Evolutionary conservation across 306 rosid species (phyloP).

Genomic region (Vicia faba): DNA sequence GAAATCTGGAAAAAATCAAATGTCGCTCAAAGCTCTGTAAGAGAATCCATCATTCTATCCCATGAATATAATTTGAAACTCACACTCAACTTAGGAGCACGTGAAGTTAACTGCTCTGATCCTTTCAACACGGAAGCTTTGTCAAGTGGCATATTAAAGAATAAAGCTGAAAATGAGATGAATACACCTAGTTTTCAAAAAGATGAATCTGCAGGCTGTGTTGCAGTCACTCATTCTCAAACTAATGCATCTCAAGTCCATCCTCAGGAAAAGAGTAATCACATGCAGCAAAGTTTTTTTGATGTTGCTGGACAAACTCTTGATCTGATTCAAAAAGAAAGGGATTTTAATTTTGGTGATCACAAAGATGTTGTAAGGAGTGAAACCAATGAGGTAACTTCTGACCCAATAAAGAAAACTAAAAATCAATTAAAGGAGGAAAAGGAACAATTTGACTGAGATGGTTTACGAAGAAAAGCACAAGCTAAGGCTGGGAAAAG

Average conservation of each 20-base stretch:
- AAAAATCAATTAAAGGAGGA: constrained; percentile 54
- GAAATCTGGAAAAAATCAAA: constrained; percentile 42
- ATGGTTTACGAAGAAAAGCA: constrained; percentile 63
- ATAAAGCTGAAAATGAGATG: constrained; percentile 47
- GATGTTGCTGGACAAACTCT: constrained; percentile 40
- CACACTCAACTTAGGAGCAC: constrained; percentile 40
- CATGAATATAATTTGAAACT: constrained; percentile 40
- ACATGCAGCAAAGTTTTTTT: constrained; percentile 39
- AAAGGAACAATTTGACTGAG: constrained; percentile 64
- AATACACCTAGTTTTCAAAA: constrained; percentile 51
- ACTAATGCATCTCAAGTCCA: constrained; percentile 37
- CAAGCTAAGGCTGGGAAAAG: constrained; percentile 62
- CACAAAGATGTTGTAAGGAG: constrained; percentile 44
- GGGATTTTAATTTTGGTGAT: constrained; percentile 42
- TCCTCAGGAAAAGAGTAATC: constrained; percentile 38
- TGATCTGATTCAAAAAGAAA: constrained; percentile 43
- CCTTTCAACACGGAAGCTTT: constrained; percentile 47
- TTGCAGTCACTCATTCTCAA: constrained; percentile 43
- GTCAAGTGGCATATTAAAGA: constrained; percentile 43
- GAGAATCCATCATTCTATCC: constrained; percentile 46
- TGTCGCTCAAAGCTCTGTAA: constrained; percentile 39
- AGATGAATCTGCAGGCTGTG: constrained; percentile 51
- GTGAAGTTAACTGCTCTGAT: no score
- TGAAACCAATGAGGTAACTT: constrained; percentile 51
- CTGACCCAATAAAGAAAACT: constrained; percentile 50